A percentile compares a stretch with the other conserved stretches of the same genome.
Conservation (phyloP, 2,329 filamentous ascomycete species). For the Geosmithia putterillii region DNA sequence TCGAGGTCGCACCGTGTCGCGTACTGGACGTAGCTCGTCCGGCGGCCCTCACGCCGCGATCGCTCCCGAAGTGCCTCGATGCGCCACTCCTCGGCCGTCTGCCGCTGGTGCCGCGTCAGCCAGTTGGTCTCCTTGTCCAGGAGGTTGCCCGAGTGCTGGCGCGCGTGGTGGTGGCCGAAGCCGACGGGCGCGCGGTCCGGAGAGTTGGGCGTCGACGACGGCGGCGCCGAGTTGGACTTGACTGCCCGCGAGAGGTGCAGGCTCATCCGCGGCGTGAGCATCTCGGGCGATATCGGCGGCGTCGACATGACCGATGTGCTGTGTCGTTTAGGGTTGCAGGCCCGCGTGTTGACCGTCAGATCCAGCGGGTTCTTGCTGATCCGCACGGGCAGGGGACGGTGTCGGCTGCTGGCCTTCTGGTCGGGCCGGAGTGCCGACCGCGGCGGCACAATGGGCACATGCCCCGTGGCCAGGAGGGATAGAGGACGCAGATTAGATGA, state of each 20-base stretch:
- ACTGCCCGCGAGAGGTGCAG: background rate
- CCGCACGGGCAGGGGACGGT: constrained; percentile 2
- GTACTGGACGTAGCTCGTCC: background rate
- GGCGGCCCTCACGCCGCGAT: background rate
- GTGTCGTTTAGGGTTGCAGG: background rate
- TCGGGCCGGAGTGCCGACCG: constrained; percentile 2
- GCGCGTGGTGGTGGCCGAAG: background rate
- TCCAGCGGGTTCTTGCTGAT: constrained; percentile 1
- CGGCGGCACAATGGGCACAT: background rate
- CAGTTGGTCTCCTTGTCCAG: constrained; percentile 2
- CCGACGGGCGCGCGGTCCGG: background rate
- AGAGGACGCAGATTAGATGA: constrained; percentile 2
- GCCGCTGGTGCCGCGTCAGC: constrained; percentile 1
- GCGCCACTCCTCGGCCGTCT: constrained; percentile 4
- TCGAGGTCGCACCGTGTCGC: background rate
- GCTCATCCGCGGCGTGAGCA: background rate
- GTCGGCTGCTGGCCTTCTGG: background rate
- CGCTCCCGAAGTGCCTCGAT: constrained; percentile 1
- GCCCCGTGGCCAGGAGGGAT: background rate
- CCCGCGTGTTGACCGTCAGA: background rate
- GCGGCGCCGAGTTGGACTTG: constrained; percentile 1
- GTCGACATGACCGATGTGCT: constrained; percentile 1
- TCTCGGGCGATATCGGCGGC: background rate
- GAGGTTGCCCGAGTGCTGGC: background rate
- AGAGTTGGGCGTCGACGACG: background rate